phyloP scores from a whole-genome alignment of 345 rosid genomes.

The Syzygium jambos region DNA sequence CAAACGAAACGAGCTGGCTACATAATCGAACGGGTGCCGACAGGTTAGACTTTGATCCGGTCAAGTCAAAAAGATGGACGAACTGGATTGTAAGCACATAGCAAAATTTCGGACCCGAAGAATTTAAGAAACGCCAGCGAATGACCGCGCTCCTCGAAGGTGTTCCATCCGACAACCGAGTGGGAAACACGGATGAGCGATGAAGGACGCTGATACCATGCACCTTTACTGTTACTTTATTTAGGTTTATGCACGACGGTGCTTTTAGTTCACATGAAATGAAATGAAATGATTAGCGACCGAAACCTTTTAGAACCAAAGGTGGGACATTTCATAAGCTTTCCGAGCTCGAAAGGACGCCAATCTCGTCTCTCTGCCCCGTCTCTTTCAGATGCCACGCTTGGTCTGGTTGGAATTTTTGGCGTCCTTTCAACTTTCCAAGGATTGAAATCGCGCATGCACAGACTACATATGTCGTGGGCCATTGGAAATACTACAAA shows the following conservation, averaged over 20 bases:
- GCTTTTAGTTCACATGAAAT: not conserved
- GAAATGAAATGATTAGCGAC: not conserved
- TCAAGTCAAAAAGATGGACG: not conserved
- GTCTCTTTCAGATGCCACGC: not conserved
- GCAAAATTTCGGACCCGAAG: not conserved
- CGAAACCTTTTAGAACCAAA: not conserved
- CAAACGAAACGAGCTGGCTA: not conserved
- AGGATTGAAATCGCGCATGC: not conserved
- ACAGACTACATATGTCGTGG: not conserved
- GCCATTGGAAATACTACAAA: not conserved
- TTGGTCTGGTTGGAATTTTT: not conserved
- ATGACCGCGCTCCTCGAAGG: not conserved
- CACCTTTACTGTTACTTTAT: not conserved
- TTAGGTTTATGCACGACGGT: not conserved
- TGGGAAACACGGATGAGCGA: not conserved
- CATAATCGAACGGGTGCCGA: not conserved
- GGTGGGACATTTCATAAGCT: not conserved
- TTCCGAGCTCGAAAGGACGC: not conserved
- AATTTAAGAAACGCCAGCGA: not conserved
- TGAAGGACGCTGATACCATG: not conserved
- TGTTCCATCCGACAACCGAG: not conserved
- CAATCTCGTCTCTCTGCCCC: not conserved
- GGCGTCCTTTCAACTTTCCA: not conserved
- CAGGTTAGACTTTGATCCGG: not conserved
- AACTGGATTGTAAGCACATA: not conserved